Evolutionary conservation across 2,329 filamentous ascomycete species (phyloP), one percentile per base, ranked within the genome.

Genomic region (Aspergillus intermedius): DNA sequence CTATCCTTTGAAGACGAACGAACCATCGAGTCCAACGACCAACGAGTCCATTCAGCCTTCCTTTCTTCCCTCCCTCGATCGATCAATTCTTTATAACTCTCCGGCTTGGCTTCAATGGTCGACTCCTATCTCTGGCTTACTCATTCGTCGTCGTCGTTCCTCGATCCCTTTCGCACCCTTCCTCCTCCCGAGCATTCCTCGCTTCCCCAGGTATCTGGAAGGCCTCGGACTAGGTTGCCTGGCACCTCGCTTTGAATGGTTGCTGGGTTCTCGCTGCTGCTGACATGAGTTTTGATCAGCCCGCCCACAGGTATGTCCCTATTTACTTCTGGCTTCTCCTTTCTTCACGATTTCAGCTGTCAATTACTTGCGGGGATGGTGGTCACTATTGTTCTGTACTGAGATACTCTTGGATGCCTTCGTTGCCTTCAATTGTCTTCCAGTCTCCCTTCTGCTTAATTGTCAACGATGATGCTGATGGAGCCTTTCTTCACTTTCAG

Each of bases 261-360:
- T 64, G 66, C 63, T 61, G 58, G 61, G 61, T 56, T 61, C 58
- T 55, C 43, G 53, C 47, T 55, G 57, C 62, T 64, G 68, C 67
- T 69, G 69, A 67, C 67, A 72, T 72, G 70, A 72, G 65, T 71
- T 72, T 68, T 68, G 70, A 72, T 68, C 64, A 68, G 51, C 69
- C 70, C 59, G 65, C 71, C 60, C 68, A 72, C 64, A 72, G 70
- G 70, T 72, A 67, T 66, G 68, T 23, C 32, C 30, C 39, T 45
- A 50, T 46, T 35, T 46, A 22, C 41, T 45, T 13, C 45, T 39
- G 46, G 22, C 41, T 30, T 23, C 13, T 25, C 48, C 44, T 40
- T 23, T 40, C 42, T 15, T 30, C 21, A 40, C 40, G 8, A 34
- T 44, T 19, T 23, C 22, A 21, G 12, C 25, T 25, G 41, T 43